phyloP scores from a whole-genome alignment of 164 flowering plant genomes.

The Chloranthus sessilifolius region DNA sequence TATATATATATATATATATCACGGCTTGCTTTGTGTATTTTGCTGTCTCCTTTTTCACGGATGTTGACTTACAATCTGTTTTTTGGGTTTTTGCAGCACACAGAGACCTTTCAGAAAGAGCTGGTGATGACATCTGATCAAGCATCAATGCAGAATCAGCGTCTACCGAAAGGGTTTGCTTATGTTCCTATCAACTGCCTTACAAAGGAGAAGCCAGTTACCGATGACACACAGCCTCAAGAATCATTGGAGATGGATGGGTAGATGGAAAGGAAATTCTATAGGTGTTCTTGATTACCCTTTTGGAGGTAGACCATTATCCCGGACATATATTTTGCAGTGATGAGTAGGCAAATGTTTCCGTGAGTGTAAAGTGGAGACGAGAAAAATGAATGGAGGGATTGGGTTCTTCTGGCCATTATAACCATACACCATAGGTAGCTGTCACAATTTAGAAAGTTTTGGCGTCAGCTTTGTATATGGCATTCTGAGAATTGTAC shows the following conservation, averaged over 20 bases:
- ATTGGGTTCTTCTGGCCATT: conserved; percentile 13
- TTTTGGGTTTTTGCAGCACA: conserved; percentile 32
- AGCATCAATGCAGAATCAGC: conserved; percentile 75
- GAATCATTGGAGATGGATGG: conserved; percentile 39
- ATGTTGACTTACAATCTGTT: neutral
- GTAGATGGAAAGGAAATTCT: conserved; percentile 15
- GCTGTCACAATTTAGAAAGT: conserved; percentile 19
- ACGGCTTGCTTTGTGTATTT: neutral
- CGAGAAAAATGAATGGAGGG: neutral
- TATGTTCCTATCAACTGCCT: conserved; percentile 76
- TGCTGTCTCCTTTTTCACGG: too few species aligned
- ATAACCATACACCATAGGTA: conserved; percentile 8
- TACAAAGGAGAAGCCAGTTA: conserved; percentile 49
- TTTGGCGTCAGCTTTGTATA: conserved; percentile 53
- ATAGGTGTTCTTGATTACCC: conserved; percentile 6
- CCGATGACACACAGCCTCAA: conserved; percentile 26
- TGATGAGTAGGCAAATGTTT: conserved; percentile 8
- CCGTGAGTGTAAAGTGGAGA: conserved; percentile 8
- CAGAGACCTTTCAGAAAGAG: conserved; percentile 80
- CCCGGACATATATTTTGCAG: conserved; percentile 13
- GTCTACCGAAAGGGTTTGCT: conserved; percentile 74
- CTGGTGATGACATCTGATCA: conserved; percentile 83
- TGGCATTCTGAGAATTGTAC: conserved; percentile 49
- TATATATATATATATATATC: too few species aligned
- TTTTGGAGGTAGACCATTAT: conserved; percentile 9